Evolutionary conservation across 2,329 filamentous ascomycete species (phyloP).

Genomic region (Apiospora pterosperma): DNA sequence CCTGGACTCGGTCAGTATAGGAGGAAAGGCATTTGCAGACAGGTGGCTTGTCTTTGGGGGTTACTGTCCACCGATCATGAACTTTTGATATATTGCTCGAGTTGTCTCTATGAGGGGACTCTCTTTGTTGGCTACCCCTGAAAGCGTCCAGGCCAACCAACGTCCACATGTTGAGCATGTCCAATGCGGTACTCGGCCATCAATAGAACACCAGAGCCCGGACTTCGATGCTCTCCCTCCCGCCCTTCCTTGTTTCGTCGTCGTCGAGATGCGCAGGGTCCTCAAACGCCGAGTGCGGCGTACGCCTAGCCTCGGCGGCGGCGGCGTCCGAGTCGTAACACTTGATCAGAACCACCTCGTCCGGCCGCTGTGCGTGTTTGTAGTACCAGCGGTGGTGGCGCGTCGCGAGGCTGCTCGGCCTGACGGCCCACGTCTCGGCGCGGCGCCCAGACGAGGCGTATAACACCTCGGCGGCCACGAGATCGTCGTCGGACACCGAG

Average conservation of each 20-base stretch:
- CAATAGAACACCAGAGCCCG: conserved; percentile 46
- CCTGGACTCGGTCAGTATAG: too few species aligned
- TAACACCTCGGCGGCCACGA: conserved; percentile 34
- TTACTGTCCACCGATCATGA: too few species aligned
- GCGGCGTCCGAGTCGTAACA: conserved; percentile 55
- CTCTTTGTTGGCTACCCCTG: too few species aligned
- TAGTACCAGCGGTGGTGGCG: conserved; percentile 48
- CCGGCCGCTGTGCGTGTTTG: conserved; percentile 42
- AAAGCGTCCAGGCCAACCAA: neutral
- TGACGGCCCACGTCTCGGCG: conserved; percentile 43
- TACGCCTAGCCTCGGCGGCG: conserved; percentile 37
- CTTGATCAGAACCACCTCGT: conserved; percentile 55
- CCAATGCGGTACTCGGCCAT: neutral
- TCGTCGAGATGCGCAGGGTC: conserved; percentile 34
- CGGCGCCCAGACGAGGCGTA: conserved; percentile 24
- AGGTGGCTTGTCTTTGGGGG: too few species aligned
- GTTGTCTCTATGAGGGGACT: too few species aligned
- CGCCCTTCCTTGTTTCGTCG: conserved; percentile 9
- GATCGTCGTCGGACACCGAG: conserved; percentile 43
- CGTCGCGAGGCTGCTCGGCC: neutral
- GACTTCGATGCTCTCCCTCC: conserved; percentile 52
- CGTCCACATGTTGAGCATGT: neutral
- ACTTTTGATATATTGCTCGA: too few species aligned
- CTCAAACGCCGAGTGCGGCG: conserved; percentile 51
- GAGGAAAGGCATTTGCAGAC: too few species aligned